A percentile compares a stretch with the other conserved stretches of the same genome.
These are phyloP conservation scores for Annulohypoxylon moriforme DNA, from an alignment of 495 filamentous ascomycete genomes.

Conservation along the genomic window DNA sequence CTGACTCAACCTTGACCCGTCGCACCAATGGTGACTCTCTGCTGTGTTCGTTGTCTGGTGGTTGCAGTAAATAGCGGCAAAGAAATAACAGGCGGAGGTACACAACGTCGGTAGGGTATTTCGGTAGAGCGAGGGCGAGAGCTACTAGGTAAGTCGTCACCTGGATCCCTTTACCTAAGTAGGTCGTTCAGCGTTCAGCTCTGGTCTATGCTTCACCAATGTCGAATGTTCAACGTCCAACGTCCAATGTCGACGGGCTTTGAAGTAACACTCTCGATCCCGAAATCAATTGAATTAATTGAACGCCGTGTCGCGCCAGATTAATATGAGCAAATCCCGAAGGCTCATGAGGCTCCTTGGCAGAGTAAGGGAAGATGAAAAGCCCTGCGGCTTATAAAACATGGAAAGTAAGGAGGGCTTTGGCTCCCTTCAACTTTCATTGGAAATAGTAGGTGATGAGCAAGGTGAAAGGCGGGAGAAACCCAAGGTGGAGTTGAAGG, in stretches of 20 bases:
- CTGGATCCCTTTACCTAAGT: neutral
- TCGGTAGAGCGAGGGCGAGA: constrained; percentile 30
- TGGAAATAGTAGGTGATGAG: constrained; percentile 14
- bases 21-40: constrained; percentile 41
- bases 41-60: constrained; percentile 25
- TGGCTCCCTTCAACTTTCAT: neutral
- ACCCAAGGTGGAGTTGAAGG: constrained; percentile 7
- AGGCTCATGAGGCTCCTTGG: neutral
- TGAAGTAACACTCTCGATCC: constrained; percentile 30
- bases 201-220: neutral
- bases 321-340: constrained; percentile 22
- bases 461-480: neutral
- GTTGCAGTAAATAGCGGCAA: constrained; percentile 37
- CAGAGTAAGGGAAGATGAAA: neutral
- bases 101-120: constrained; percentile 39
- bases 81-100: constrained; percentile 27
- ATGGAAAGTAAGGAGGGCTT: neutral
- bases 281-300: constrained; percentile 36
- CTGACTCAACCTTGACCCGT: constrained; percentile 45
- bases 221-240: neutral
- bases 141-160: neutral
- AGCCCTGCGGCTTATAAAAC: constrained; percentile 12
- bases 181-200: constrained; percentile 31
- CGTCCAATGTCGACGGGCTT: constrained; percentile 9
- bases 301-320: constrained; percentile 32